Conservation (phyloP, 2,329 filamentous ascomycete genomes). For the Sarocladiaceae sp. region DNA sequence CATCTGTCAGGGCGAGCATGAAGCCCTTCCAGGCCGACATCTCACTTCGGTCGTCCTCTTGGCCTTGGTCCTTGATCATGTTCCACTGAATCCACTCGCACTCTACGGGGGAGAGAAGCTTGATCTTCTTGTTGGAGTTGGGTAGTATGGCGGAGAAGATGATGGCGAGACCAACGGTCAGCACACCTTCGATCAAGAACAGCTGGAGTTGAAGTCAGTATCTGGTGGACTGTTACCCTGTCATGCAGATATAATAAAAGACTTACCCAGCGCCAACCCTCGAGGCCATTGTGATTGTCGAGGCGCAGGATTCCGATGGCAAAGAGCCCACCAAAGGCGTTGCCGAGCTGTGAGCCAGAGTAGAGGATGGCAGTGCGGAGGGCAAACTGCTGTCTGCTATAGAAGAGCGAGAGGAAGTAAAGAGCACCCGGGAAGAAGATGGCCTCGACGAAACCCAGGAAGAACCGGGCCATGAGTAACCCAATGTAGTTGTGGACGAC, state of each 20-base stretch:
- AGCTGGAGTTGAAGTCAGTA: not conserved
- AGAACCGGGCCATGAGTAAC: conserved; percentile 13
- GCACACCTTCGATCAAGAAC: conserved; percentile 13
- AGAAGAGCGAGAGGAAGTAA: conserved; percentile 18
- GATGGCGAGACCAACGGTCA: conserved; percentile 13
- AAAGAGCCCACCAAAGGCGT: conserved; percentile 17
- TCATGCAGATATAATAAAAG: no score
- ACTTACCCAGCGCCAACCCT: conserved; percentile 38
- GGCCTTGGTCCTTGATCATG: conserved; percentile 12
- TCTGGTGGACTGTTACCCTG: no score
- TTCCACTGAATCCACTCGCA: conserved; percentile 16
- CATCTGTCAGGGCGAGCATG: conserved; percentile 23
- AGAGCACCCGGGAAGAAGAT: conserved; percentile 4
- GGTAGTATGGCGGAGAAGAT: conserved; percentile 13
- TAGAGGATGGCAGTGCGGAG: conserved; percentile 20
- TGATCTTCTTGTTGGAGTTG: conserved; percentile 15
- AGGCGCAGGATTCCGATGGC: conserved; percentile 27
- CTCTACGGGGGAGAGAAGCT: conserved; percentile 11
- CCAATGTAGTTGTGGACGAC: conserved; percentile 31
- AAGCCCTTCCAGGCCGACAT: conserved; percentile 14
- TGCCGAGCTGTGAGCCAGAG: conserved; percentile 15
- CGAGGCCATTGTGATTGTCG: conserved; percentile 34
- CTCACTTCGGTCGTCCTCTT: conserved; percentile 12
- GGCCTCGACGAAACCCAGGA: conserved; percentile 13
- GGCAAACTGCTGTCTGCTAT: conserved; percentile 17